Percentiles rank a stretch among this genome's conserved stretches.
Conservation (phyloP, 305 asterid genomes). For the Andrographis paniculata region DNA sequence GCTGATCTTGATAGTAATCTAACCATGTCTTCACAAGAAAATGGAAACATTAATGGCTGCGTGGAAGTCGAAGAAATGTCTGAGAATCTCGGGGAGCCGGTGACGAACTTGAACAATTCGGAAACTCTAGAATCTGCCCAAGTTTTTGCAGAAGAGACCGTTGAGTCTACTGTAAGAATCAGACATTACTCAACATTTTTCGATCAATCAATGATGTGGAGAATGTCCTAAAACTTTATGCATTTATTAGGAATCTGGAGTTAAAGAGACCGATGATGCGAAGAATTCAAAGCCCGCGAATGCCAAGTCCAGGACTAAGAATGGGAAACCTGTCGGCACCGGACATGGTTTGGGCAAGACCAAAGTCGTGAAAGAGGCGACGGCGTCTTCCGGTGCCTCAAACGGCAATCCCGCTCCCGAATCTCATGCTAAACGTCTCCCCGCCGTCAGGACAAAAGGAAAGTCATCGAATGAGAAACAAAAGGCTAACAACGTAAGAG, state of each 20-base stretch:
- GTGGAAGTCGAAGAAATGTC: slow-evolving; percentile 30
- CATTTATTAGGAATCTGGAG: slow-evolving; percentile 37
- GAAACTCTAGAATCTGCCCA: slow-evolving; percentile 12
- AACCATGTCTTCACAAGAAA: slow-evolving; percentile 17
- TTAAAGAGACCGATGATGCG: slow-evolving; percentile 22
- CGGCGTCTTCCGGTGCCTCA: slow-evolving; percentile 29
- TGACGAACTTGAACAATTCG: slow-evolving; percentile 32
- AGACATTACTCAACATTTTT: slow-evolving; percentile 20
- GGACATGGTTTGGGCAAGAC: slow-evolving; percentile 31
- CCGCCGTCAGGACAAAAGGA: slow-evolving; percentile 31
- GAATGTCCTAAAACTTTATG: slow-evolving; percentile 9
- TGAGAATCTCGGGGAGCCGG: slow-evolving; percentile 28
- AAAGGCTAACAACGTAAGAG: slow-evolving; percentile 27
- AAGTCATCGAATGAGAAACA: slow-evolving; percentile 34
- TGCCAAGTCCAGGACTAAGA: slow-evolving; percentile 33
- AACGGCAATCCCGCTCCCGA: slow-evolving; percentile 44
- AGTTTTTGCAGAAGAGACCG: slow-evolving; percentile 23
- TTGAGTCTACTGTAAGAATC: slow-evolving; percentile 30
- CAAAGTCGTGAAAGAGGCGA: slow-evolving; percentile 40
- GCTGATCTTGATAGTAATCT: slow-evolving; percentile 33
- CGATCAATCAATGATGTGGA: slow-evolving; percentile 1
- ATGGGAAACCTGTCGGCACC: slow-evolving; percentile 31
- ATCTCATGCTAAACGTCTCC: slow-evolving; percentile 26
- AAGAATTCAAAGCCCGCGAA: slow-evolving; percentile 35
- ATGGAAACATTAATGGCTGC: slow-evolving; percentile 31